phyloP scores from a whole-genome alignment of 2,329 filamentous ascomycete species.

The Neofusicoccum kwambonambiense region DNA sequence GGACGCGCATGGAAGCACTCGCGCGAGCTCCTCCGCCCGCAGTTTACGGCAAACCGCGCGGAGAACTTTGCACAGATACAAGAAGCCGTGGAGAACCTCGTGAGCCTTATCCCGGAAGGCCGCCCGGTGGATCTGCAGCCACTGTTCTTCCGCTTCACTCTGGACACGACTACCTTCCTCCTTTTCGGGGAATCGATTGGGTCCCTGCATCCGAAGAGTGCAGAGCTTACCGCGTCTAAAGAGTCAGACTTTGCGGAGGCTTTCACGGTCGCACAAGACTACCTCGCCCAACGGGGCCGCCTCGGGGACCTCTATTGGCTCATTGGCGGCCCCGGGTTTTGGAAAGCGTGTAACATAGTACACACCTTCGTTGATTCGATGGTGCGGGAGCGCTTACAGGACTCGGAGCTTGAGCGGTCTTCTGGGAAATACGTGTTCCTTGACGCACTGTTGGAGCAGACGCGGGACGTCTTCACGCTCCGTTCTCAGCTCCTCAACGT shows the following conservation, averaged over 20 bases:
- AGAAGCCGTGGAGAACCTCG: conserved; percentile 23
- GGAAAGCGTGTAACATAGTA: conserved; percentile 23
- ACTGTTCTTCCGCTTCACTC: conserved; percentile 64
- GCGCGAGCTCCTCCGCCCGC: background rate
- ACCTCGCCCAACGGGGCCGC: conserved; percentile 31
- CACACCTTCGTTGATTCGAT: conserved; percentile 46
- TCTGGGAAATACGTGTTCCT: conserved; percentile 47
- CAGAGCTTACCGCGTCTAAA: background rate
- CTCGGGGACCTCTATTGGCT: conserved; percentile 42
- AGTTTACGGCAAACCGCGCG: background rate
- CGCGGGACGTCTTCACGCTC: conserved; percentile 47
- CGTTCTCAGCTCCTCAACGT: conserved; percentile 52
- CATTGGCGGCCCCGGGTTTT: conserved; percentile 34
- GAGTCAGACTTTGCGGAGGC: conserved; percentile 29
- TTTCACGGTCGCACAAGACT: conserved; percentile 23
- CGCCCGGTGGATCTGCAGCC: conserved; percentile 56
- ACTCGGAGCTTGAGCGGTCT: background rate
- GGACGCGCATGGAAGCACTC: conserved; percentile 5
- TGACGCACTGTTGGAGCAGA: conserved; percentile 47
- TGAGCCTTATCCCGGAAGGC: background rate
- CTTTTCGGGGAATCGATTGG: conserved; percentile 57
- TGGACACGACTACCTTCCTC: conserved; percentile 68
- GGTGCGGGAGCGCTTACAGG: background rate
- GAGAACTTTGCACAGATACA: background rate
- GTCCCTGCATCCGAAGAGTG: conserved; percentile 1